Evolutionary conservation across 495 filamentous ascomycete species (phyloP), one percentile per base, ranked within the genome.

Genomic region (Alectoria sarmentosa): DNA sequence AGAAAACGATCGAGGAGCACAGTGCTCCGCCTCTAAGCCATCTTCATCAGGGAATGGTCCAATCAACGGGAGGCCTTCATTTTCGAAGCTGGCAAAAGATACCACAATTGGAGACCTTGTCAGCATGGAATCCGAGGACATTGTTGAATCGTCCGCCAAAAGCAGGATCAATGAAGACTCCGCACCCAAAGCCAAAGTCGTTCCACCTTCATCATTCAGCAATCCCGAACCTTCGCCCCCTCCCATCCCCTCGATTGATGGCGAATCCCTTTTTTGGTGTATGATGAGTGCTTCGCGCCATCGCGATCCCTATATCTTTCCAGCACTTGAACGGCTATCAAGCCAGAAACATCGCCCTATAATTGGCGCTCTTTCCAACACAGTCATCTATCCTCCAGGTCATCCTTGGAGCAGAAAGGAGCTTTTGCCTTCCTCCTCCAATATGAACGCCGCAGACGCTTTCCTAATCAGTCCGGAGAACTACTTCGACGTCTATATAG

Each of bases 331-430:
- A 10, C 42, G 63, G 10, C 56, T 67, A 15, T 36, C 23, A 15
- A 64, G 63, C 15, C 56, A 66, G 17, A 83, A 79, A 15, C 84
- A 86, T 23, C 75, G 78, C 64, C 91, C 87, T 69, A 81, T 93
- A 39, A 73, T 98, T 28, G 92, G 85, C 0, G 94, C 92, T 9
- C 75, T 98, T 61, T 90, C 86, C 64, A 98, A 98, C 73, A 97
- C 95, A 0, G 83, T 92, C 41, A 86, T 89, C 38, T 93, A 91
- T 74, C 89, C 90, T 1, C 77, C 82, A 0, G 84, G 79, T 4
- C 89, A 93, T 69, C 77, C 82, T 15, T 86, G 63, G 63, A 65
- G 59, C 54, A 57, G 44, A 46, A 54, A 82, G 58, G 76, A 76
- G 57, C 36, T 48, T 37, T 65, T 65, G 1, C 75, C 79, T 65